Evolutionary conservation across 345 rosid genomes (phyloP).

Genomic region (Moricandia moricandioides): DNA sequence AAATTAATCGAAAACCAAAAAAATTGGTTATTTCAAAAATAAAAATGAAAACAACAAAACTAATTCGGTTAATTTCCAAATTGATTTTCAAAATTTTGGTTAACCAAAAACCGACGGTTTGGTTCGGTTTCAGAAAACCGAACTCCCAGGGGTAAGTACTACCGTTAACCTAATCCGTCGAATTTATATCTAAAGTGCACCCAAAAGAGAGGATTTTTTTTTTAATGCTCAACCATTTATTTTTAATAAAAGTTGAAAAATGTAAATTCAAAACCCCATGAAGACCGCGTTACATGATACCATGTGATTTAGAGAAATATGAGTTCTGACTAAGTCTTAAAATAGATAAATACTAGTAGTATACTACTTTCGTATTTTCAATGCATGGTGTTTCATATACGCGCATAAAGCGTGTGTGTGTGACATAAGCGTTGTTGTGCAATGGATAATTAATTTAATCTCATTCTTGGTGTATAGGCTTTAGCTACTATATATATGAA

Average conservation of each 20-base stretch:
- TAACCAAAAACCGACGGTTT: too few species aligned
- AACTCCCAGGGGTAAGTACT: background rate
- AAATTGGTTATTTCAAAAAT: too few species aligned
- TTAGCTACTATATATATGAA: background rate
- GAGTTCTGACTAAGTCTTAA: background rate
- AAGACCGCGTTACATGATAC: conserved; percentile 16
- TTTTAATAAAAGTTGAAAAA: background rate
- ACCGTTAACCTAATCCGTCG: conserved; percentile 9
- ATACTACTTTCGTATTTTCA: background rate
- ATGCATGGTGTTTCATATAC: background rate
- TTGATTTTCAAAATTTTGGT: too few species aligned
- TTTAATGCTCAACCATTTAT: background rate
- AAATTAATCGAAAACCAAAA: too few species aligned
- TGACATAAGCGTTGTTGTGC: background rate
- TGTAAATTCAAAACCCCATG: background rate
- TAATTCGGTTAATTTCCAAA: too few species aligned
- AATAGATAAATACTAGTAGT: background rate
- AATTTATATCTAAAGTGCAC: background rate
- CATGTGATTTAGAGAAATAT: background rate
- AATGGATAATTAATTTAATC: background rate
- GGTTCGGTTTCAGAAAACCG: too few species aligned
- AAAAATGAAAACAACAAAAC: too few species aligned
- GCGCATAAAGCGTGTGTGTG: background rate
- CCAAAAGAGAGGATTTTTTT: background rate
- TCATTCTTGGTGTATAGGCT: background rate